Percentiles rank a stretch among this genome's conserved stretches.
Conservation (phyloP, 257 asterid genomes). For the Gardenia jasminoides region DNA sequence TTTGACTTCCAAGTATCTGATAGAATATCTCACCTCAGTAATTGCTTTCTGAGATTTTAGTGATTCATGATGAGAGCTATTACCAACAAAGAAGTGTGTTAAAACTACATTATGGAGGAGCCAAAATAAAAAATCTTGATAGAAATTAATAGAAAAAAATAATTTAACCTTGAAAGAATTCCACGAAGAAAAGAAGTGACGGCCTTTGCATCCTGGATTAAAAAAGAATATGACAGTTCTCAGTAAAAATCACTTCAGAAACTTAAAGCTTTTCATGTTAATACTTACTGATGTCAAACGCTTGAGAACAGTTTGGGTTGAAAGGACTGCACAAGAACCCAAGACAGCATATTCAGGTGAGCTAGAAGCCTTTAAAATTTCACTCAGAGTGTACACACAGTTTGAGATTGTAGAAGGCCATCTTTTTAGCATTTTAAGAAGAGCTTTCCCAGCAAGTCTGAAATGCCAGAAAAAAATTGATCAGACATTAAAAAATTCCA, state of each 20-base stretch:
- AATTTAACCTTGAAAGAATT: slow-evolving; percentile 72
- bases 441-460: slow-evolving; percentile 79
- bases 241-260: slow-evolving; percentile 26
- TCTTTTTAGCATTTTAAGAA: slow-evolving; percentile 86
- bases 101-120: slow-evolving; percentile 15
- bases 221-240: slow-evolving; percentile 26
- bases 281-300: slow-evolving; percentile 73
- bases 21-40: slow-evolving; percentile 69
- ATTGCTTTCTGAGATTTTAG: slow-evolving; percentile 97
- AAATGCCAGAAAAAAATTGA: slow-evolving; percentile 17
- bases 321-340: slow-evolving; percentile 95
- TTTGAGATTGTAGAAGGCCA: slow-evolving; percentile 97
- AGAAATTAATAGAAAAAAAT: slow-evolving; percentile 21
- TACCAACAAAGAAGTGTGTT: slow-evolving; percentile 24
- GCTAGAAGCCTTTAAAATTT: slow-evolving; percentile 59
- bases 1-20: slow-evolving; percentile 5
- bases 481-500: background rate
- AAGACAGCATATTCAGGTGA: slow-evolving; percentile 84
- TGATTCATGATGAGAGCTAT: slow-evolving; percentile 94
- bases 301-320: slow-evolving; percentile 87
- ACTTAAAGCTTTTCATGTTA: slow-evolving; percentile 10
- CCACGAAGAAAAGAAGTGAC: slow-evolving; percentile 91
- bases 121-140: slow-evolving; percentile 14
- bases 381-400: slow-evolving; percentile 67
- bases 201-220: slow-evolving; percentile 77